Evolutionary conservation across 2,329 filamentous ascomycete genomes (phyloP), one percentile per base, ranked within the genome.

Genomic region (Claviceps citrina): DNA sequence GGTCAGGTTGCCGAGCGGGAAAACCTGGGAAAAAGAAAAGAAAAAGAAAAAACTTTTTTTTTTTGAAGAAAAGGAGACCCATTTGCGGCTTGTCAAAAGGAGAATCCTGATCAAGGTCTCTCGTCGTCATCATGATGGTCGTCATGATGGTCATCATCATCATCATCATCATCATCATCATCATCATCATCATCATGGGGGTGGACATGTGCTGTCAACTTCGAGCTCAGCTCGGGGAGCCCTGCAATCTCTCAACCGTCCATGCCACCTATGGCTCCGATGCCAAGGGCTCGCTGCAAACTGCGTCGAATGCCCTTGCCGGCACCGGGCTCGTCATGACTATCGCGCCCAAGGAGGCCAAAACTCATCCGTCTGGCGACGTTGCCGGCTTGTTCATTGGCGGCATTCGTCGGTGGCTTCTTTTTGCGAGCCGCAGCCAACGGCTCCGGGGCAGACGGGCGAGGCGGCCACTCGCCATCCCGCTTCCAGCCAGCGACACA

Each of bases 401-500:
- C 38, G 1, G 48, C 41, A 24, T 49, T 36, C 13, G 47, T 31
- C 2, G 46, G 50, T 15, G 22, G n/a, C 51, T 60, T 66, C 54
- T 58, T 66, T 48, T 60, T 66, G 30, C 60, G 59, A 9, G 58
- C 52, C 3, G 57, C 59, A 4, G 62, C 52, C 9, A 48, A 27
- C 48, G 58, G 44, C 51, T 59, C 40, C 49, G 61, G 41, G 63
- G 46, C 67, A 56, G 52, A 72, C 65, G 34, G 66, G 49, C 35
- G 69, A 52, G 15, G 84, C 4, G 89, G 87, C 89, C 89, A 96
- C 58, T 94, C 84, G 13, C 86, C 87, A 51, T 91, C 84, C 31
- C 84, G 72, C 59, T 93, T 93, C 89, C 89, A 95, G 32, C 89
- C 89, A 22, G 81, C 71, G 1, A 96, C 86, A 47, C 89, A 82